Percentiles rank a stretch among this genome's conserved stretches.
These are phyloP conservation scores for Incumbomyces lentus DNA, from an alignment of 2,329 filamentous ascomycete genomes.

Conservation along the genomic window DNA sequence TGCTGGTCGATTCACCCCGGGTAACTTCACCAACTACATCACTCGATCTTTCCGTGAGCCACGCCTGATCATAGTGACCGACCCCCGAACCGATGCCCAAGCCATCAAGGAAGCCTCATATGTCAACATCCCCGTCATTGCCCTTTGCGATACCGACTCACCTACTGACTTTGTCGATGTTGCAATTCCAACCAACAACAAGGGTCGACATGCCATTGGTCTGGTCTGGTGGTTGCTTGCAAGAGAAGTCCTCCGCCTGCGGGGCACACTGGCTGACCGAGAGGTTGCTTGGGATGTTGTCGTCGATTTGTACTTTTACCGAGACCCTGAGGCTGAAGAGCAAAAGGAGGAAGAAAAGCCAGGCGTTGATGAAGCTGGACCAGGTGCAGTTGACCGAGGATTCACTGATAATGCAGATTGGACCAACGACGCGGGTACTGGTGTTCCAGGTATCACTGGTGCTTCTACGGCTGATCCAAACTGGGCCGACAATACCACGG, in stretches of 20 bases:
- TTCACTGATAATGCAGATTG: slow-evolving; percentile 83
- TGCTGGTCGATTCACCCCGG: slow-evolving; percentile 98
- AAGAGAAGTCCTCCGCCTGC: slow-evolving; percentile 98
- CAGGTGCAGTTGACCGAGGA: slow-evolving; percentile 66
- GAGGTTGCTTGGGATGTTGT: slow-evolving; percentile 99
- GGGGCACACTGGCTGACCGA: slow-evolving; percentile 89
- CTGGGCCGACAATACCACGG: slow-evolving; percentile 47
- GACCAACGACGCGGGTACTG: slow-evolving; percentile 50
- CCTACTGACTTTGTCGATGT: slow-evolving; percentile 99
- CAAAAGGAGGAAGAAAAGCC: slow-evolving; percentile 88
- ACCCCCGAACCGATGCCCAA: slow-evolving; percentile 98
- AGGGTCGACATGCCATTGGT: slow-evolving; percentile 98
- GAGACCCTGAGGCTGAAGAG: slow-evolving; percentile 98
- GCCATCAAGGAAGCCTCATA: slow-evolving; percentile 99
- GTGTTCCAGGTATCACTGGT: slow-evolving; percentile 56
- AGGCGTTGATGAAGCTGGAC: slow-evolving; percentile 72
- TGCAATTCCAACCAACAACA: slow-evolving; percentile 99
- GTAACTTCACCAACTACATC: slow-evolving; percentile 99
- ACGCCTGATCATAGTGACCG: slow-evolving; percentile 97
- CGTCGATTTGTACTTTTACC: slow-evolving; percentile 99
- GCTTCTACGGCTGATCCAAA: slow-evolving; percentile 47
- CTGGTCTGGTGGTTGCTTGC: slow-evolving; percentile 99
- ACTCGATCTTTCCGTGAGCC: slow-evolving; percentile 99
- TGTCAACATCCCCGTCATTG: slow-evolving; percentile 99
- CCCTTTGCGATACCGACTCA: slow-evolving; percentile 97